A percentile compares a stretch with the other conserved stretches of the same genome.
Evolutionary conservation across 2,329 filamentous ascomycete species (phyloP).

Genomic region (Acrodontium crateriforme): DNA sequence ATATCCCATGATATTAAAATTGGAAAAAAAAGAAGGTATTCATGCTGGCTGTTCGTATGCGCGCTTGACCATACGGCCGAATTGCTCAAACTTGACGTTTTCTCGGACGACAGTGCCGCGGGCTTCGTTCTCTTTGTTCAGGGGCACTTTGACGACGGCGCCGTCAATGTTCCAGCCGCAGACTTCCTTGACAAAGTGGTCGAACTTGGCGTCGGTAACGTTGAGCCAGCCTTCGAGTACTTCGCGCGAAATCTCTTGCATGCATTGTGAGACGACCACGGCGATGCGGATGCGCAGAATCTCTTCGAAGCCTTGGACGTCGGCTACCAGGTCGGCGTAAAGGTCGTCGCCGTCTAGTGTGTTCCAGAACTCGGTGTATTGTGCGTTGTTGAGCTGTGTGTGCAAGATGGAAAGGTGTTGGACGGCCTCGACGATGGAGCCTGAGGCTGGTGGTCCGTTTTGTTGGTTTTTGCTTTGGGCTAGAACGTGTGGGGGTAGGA

Average conservation of each 20-base stretch:
- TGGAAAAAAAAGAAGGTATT: too few species aligned
- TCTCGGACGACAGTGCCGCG: conserved; percentile 91
- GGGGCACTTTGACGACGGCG: conserved; percentile 55
- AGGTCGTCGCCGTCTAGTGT: conserved; percentile 87
- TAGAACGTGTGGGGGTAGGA: conserved; percentile 75
- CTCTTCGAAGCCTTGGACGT: conserved; percentile 91
- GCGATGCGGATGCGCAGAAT: conserved; percentile 82
- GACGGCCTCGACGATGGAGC: conserved; percentile 72
- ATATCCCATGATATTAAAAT: too few species aligned
- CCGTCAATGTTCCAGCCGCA: conserved; percentile 75
- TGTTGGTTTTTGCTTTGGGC: conserved; percentile 39
- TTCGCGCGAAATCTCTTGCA: conserved; percentile 50
- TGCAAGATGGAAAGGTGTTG: conserved; percentile 75
- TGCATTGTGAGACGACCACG: conserved; percentile 73
- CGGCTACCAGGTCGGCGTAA: conserved; percentile 88
- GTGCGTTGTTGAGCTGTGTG: conserved; percentile 74
- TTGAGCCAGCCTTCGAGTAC: conserved; percentile 39
- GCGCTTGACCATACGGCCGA: conserved; percentile 63
- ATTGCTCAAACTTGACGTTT: conserved; percentile 84
- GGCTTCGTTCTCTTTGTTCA: conserved; percentile 95
- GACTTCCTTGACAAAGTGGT: conserved; percentile 35
- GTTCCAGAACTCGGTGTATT: conserved; percentile 87
- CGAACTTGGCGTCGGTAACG: conserved; percentile 32
- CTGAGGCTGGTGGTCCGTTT: conserved; percentile 37
- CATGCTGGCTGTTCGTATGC: conserved; percentile 68